Evolutionary conservation across 2,329 filamentous ascomycete species (phyloP), one percentile per base, ranked within the genome.

Genomic region (Diplodia sapinea): DNA sequence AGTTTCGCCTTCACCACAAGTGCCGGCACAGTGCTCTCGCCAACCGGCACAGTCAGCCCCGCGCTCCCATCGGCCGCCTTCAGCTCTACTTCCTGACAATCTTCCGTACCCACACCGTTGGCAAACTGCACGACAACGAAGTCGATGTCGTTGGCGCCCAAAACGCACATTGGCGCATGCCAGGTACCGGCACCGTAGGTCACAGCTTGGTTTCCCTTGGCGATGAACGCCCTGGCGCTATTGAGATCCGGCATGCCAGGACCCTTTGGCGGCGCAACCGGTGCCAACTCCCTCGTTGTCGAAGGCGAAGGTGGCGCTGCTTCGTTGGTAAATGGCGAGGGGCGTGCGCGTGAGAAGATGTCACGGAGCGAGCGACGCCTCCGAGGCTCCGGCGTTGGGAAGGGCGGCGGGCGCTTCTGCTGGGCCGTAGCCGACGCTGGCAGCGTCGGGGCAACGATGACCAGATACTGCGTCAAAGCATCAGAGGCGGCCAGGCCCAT

Each of bases 91-190:
- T 97, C 89, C 82, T 99, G 93, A 74, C 93, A 97, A 79, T 99
- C 95, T 80, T 98, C 94, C 1, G 85, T 81, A 0, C 81, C 86
- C 13, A 95, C 89, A 2, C 91, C 93, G 78, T 96, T 98, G 40
- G 89, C 89, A 81, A 91, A 95, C 81, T 98, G 94, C 71, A 91
- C 87, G 1, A 98, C 94, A 5, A 96, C 87, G 78, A 97, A 98
- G 76, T 95, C 92, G 57, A 97, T 83, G 23, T 88, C 84, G 65
- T 82, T 80, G 54, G 80, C 78, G 0, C 94, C 94, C 59, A 98
- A 79, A 17, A 92, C 93, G 15, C 93, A 91, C 94, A 99, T 98
- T 0, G 95, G 95, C 69, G 94, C 93, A 82, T 99, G 95, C 94
- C 90, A 99, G 65, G 93, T 97, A 5, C 93, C 95, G 1, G 91